Conservation (phyloP, 495 filamentous ascomycete species). For the Aspergillus mulundensis region DNA sequence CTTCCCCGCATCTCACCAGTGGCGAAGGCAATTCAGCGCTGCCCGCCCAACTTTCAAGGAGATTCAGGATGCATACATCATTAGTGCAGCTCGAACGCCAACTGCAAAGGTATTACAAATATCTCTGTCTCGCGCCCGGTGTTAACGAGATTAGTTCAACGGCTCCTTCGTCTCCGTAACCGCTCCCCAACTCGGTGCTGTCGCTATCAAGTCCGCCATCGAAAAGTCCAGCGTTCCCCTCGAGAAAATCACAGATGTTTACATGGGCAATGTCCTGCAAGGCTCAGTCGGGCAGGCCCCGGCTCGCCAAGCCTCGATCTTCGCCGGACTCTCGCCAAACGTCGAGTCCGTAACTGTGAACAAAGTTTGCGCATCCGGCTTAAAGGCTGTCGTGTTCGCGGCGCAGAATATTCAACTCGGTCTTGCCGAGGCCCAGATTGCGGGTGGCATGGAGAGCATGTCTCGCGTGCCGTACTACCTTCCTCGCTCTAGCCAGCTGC, state of each 20-base stretch:
- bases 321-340: conserved; percentile 72
- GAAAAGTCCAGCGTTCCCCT: conserved; percentile 74
- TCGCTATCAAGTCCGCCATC: conserved; percentile 85
- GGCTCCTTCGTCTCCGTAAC: conserved; percentile 76
- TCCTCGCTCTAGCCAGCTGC: conserved; percentile 66
- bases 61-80: conserved; percentile 84
- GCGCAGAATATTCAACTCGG: conserved; percentile 94
- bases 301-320: conserved; percentile 83
- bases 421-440: conserved; percentile 77
- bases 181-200: conserved; percentile 80
- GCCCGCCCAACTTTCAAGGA: conserved; percentile 57
- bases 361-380: conserved; percentile 92
- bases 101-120: conserved; percentile 66
- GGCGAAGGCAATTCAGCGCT: conserved; percentile 64
- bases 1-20: conserved; percentile 43
- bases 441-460: conserved; percentile 98
- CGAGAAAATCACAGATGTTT: conserved; percentile 78
- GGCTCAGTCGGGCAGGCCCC: conserved; percentile 82
- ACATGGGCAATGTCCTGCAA: conserved; percentile 97
- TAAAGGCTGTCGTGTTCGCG: conserved; percentile 87
- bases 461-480: conserved; percentile 88
- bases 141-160: conserved; percentile 65
- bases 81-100: conserved; percentile 82
- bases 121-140: neutral
- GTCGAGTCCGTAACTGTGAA: conserved; percentile 90